phyloP scores from a whole-genome alignment of 2,329 filamentous ascomycete genomes.

The Verticillium nubilum region DNA sequence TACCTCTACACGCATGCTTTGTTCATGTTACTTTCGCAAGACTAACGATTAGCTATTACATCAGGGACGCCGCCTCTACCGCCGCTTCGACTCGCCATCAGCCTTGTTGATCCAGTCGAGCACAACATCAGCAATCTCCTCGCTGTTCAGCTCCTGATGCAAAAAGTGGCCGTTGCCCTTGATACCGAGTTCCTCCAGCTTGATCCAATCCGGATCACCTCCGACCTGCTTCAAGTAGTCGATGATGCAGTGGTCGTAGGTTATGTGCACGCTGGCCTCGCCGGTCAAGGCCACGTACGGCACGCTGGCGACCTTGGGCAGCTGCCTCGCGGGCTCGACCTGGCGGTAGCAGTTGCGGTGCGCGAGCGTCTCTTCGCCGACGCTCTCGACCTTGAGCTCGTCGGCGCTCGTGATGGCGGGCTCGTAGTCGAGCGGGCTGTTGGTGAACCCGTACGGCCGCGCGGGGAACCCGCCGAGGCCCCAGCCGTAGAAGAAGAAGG shows the following conservation, averaged over 20 bases:
- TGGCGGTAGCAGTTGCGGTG: conserved; percentile 21
- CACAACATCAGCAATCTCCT: conserved; percentile 31
- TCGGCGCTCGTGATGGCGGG: conserved; percentile 16
- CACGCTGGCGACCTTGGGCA: conserved; percentile 38
- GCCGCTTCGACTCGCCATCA: not conserved
- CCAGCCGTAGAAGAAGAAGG: conserved; percentile 18
- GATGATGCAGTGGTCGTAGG: conserved; percentile 49
- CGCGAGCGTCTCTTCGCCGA: conserved; percentile 15
- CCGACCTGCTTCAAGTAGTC: conserved; percentile 42
- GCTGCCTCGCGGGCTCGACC: conserved; percentile 22
- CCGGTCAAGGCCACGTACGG: conserved; percentile 40
- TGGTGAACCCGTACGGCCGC: conserved; percentile 20
- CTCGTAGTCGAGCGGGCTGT: conserved; percentile 22
- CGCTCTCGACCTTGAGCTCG: conserved; percentile 18
- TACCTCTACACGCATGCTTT: too few relatives aligned
- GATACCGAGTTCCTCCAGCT: conserved; percentile 37
- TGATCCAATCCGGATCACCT: conserved; percentile 34
- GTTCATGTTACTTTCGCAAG: too few relatives aligned
- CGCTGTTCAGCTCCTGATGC: conserved; percentile 40
- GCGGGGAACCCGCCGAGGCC: conserved; percentile 10
- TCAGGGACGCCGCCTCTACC: too few relatives aligned
- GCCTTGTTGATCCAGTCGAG: conserved; percentile 27
- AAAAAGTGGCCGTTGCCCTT: conserved; percentile 46
- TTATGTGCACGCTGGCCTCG: conserved; percentile 44
- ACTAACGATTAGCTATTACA: too few relatives aligned